These are phyloP conservation scores for Trematosphaeria pertusa DNA, from an alignment of 2,329 filamentous ascomycete genomes.

Conservation along the genomic window DNA sequence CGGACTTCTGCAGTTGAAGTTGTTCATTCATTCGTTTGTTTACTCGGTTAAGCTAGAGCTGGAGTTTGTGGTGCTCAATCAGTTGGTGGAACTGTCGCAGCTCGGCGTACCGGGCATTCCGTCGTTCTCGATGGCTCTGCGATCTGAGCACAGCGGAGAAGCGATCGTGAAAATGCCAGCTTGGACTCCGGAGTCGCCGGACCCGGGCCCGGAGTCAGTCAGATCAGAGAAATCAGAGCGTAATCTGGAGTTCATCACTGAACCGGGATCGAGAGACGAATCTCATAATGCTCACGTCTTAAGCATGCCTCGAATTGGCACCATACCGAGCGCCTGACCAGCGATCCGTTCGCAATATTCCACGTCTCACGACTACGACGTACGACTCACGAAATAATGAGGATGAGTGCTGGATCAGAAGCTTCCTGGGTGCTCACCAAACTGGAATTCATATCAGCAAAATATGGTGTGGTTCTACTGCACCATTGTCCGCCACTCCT, in stretches of 20 bases:
- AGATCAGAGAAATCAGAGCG: not conserved
- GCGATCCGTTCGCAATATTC: no score
- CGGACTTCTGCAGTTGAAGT: constrained; percentile 12
- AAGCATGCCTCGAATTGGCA: not conserved
- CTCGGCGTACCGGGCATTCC: constrained; percentile 4
- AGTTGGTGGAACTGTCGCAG: constrained; percentile 8
- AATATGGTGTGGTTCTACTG: no score
- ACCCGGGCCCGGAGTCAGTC: not conserved
- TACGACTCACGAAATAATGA: no score
- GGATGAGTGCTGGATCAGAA: no score
- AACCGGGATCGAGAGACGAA: not conserved
- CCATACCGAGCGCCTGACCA: not conserved
- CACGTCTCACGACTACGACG: no score
- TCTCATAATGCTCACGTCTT: not conserved
- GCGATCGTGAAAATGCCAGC: no score
- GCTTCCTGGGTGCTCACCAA: no score
- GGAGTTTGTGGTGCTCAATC: constrained; percentile 59
- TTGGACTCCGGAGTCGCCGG: not conserved
- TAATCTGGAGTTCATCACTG: not conserved
- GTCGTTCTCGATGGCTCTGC: not conserved
- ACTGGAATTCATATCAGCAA: no score
- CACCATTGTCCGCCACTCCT: no score
- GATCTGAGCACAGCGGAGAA: no score
- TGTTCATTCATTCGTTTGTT: constrained; percentile 40
- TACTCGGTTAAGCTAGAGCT: constrained; percentile 56